Evolutionary conservation across 352 stramenopile species (phyloP), one percentile per base, ranked within the genome.

Genomic region (Pythium aristosporum): DNA sequence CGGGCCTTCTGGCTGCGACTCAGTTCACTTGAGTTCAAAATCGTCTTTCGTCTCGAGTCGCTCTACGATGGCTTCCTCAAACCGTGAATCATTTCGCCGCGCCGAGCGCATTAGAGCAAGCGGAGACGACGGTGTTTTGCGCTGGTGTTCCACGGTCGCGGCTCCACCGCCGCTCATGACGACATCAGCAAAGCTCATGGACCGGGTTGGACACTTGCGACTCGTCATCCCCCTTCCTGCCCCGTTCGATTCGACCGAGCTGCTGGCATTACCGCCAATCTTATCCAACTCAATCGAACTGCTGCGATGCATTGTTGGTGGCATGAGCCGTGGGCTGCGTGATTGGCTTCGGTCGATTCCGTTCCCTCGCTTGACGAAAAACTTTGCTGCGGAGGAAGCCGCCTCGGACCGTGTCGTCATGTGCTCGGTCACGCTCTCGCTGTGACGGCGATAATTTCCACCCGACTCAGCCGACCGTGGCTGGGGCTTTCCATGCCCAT

Each of bases 111-210:
- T 61, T 10, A 80, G 43, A 3, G 75, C 67, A 15, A 87, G 42
- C 16, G 79, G 80, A 10, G 79, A 89, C 6, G 69, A 77, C 21
- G 73, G 78, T 9, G 70, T 71, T 32, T 77, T 79, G 12, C 63
- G 65, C 12, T 71, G 65, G 55, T 72, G 52, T 11, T 69, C 55
- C 53, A 60, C 63, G 57, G 49, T 64, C 44, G 49, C 63, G 2
- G 62, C 57, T 11, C 61, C 61, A 18, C 58, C 73, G n/a, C 84
- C 82, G 20, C 84, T 83, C 15, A 89, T 75, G 0, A 95, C 87
- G 13, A 95, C 87, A 50, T 95, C 87, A 0, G 87, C 87, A 74
- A 95, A 95, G 69, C 86, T 94, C 62, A 94, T 77, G 4, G 85
- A 95, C 16, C 87, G 81, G 23, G 85, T 79, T 13, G 81, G 82